These are phyloP conservation scores for Syncephalastrum sp. DNA, from an alignment of 371 early-diverging fungal species.

Conservation along the genomic window DNA sequence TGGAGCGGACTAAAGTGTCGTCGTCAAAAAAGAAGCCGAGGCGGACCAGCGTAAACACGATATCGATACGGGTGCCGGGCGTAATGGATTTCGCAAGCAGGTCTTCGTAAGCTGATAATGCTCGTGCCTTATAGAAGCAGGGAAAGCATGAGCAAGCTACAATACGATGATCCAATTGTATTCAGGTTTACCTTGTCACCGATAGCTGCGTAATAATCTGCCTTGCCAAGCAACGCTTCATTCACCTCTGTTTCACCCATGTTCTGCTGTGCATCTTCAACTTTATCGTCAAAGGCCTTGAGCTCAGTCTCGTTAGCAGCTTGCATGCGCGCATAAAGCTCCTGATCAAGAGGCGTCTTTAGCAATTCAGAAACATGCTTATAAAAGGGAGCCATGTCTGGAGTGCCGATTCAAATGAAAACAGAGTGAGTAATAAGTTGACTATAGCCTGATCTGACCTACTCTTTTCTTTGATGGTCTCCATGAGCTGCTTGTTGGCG, in stretches of 20 bases:
- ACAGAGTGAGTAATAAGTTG: too few species aligned
- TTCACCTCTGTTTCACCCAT: constrained; percentile 94
- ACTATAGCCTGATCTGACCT: constrained; percentile 13
- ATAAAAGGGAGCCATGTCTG: constrained; percentile 90
- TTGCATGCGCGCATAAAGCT: constrained; percentile 54
- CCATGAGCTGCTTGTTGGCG: constrained; percentile 60
- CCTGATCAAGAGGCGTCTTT: constrained; percentile 54
- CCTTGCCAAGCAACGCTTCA: constrained; percentile 90
- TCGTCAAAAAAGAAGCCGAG: constrained; percentile 95
- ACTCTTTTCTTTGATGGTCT: constrained; percentile 75
- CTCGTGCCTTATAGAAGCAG: constrained; percentile 68
- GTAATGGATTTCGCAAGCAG: constrained; percentile 87
- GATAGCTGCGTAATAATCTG: constrained; percentile 88
- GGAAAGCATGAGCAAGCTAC: background rate
- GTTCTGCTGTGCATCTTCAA: constrained; percentile 88
- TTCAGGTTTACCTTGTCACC: constrained; percentile 81
- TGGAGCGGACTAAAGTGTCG: constrained; percentile 72
- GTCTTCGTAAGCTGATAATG: constrained; percentile 77
- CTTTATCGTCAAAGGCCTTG: constrained; percentile 76
- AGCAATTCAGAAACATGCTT: constrained; percentile 65
- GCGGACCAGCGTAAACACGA: constrained; percentile 88
- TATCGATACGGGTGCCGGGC: constrained; percentile 90
- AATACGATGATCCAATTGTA: too few species aligned
- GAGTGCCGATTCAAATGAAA: background rate
- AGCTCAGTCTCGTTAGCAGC: constrained; percentile 74